A percentile compares a stretch with the other conserved stretches of the same genome.
These are phyloP conservation scores for Trichophyton mentagrophytes DNA, from an alignment of 2,329 filamentous ascomycete species.

Conservation along the genomic window DNA sequence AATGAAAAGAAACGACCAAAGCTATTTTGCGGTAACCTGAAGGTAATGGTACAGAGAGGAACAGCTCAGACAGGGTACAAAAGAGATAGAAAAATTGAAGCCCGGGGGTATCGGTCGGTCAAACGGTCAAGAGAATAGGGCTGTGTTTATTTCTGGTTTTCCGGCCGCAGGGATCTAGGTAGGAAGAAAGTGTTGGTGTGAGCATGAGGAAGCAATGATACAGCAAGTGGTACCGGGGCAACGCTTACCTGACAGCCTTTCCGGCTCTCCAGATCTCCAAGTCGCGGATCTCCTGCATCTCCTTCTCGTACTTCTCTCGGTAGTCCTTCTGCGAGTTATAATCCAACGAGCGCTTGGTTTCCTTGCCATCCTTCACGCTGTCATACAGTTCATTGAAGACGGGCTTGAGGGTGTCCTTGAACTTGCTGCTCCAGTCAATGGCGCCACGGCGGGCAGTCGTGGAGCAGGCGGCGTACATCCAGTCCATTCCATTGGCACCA, in stretches of 20 bases:
- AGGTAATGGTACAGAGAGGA: neutral
- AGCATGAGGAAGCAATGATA: neutral
- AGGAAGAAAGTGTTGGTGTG: neutral
- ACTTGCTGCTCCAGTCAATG: conserved; percentile 94
- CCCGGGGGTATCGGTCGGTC: neutral
- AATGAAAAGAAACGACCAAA: neutral
- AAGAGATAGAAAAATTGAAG: neutral
- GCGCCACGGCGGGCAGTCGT: conserved; percentile 96
- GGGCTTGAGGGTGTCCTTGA: conserved; percentile 98
- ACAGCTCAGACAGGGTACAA: neutral
- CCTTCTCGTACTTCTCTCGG: conserved; percentile 90
- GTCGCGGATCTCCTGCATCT: conserved; percentile 96
- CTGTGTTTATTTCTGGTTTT: conserved; percentile 62
- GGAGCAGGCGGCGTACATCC: conserved; percentile 99
- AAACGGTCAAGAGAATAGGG: neutral
- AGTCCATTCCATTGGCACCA: conserved; percentile 97
- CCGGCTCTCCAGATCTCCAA: conserved; percentile 98
- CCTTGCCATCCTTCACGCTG: conserved; percentile 75
- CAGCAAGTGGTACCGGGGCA: neutral
- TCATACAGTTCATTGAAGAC: conserved; percentile 97
- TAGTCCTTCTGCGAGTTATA: conserved; percentile 96
- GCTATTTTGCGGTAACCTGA: neutral
- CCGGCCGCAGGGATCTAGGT: conserved; percentile 59
- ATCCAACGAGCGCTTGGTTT: conserved; percentile 92
- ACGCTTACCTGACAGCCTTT: conserved; percentile 75